Conservation (phyloP, 176 grass and related monocot genomes). For the Dactylis glomerata region DNA sequence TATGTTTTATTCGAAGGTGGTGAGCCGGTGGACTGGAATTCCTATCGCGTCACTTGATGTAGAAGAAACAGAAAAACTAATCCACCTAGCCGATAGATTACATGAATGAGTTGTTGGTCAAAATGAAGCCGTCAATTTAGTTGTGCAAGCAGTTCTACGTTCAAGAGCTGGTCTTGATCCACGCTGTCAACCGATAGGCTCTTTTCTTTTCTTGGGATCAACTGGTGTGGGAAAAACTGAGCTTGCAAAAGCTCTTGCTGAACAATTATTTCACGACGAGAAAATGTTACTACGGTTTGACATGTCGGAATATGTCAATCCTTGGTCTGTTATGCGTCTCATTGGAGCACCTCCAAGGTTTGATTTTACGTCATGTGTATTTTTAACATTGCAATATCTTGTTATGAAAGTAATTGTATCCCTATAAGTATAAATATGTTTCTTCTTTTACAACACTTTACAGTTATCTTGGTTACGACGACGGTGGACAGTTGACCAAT, state of each 20-base stretch:
- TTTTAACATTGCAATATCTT: not conserved
- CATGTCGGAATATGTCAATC: slow-evolving; percentile 33
- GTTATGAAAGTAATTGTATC: not conserved
- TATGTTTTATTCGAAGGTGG: not conserved
- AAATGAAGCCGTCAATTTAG: slow-evolving; percentile 25
- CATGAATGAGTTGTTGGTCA: slow-evolving; percentile 30
- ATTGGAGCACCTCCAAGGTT: slow-evolving; percentile 33
- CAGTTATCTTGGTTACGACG: slow-evolving; percentile 13
- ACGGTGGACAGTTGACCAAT: slow-evolving; percentile 37
- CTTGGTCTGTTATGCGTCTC: slow-evolving; percentile 7
- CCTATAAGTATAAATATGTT: not conserved
- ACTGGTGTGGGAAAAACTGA: slow-evolving; percentile 48
- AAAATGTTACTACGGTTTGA: slow-evolving; percentile 20
- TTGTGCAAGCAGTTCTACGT: slow-evolving; percentile 22
- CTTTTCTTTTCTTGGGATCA: slow-evolving; percentile 32
- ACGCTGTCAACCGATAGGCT: slow-evolving; percentile 15
- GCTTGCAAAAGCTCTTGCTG: slow-evolving; percentile 39
- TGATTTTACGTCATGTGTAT: not conserved
- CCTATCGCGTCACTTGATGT: slow-evolving; percentile 1
- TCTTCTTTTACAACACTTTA: not conserved
- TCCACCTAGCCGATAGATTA: slow-evolving; percentile 25
- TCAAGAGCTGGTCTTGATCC: slow-evolving; percentile 23
- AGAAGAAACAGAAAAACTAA: slow-evolving; percentile 20
- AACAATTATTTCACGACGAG: slow-evolving; percentile 15
- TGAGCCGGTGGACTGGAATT: slow-evolving; percentile 3